These are phyloP conservation scores for Phytophthora cactorum DNA, from an alignment of 352 stramenopile genomes.

Conservation along the genomic window DNA sequence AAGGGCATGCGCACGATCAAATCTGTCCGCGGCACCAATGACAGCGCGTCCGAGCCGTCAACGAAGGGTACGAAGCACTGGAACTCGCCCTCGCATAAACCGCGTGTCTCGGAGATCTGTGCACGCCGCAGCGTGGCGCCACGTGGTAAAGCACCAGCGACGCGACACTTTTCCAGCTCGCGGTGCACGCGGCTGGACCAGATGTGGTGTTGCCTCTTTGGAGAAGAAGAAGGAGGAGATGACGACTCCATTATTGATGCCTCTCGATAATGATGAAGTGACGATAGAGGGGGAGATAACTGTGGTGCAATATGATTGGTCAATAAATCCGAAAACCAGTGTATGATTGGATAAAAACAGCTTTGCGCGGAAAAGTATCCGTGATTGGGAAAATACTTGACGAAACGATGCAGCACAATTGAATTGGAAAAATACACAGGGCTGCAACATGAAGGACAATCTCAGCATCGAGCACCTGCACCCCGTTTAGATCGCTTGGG, in stretches of 20 bases:
- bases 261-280: conserved; percentile 14
- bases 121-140: conserved; percentile 58
- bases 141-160: conserved; percentile 27
- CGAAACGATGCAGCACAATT: conserved; percentile 24
- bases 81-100: conserved; percentile 63
- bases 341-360: conserved; percentile 20
- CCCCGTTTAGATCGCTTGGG: conserved; percentile 10
- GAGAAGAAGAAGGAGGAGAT: conserved; percentile 20
- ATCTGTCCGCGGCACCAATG: conserved; percentile 62
- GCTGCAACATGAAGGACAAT: too few species aligned
- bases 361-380: neutral
- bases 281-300: conserved; percentile 20
- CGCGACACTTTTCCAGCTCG: conserved; percentile 77
- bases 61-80: conserved; percentile 81
- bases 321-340: neutral
- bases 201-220: conserved; percentile 65
- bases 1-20: conserved; percentile 72
- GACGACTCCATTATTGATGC: conserved; percentile 27
- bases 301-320: conserved; percentile 20
- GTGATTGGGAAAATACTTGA: neutral
- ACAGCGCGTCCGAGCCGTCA: conserved; percentile 69
- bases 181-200: conserved; percentile 75
- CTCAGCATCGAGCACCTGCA: neutral
- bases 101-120: conserved; percentile 53
- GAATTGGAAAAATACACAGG: conserved; percentile 25